A percentile compares a stretch with the other conserved stretches of the same genome.
Evolutionary conservation across 257 asterid species (phyloP).

Genomic region (Solanum clarkiae): DNA sequence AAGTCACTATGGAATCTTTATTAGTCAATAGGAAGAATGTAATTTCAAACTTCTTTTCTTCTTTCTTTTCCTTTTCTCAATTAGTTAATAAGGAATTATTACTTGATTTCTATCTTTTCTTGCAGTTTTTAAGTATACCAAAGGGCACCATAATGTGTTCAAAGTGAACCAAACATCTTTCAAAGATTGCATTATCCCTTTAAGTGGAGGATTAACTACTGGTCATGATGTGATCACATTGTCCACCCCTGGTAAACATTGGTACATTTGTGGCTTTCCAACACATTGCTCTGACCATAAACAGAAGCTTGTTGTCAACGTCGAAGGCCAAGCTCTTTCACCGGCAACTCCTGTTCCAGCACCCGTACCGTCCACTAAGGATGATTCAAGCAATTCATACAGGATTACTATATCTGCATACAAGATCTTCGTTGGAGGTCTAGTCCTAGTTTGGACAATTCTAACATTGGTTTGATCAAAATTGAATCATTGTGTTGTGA

Average conservation of each 20-base stretch:
- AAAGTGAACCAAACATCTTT: conserved; percentile 5
- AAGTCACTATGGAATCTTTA: no score
- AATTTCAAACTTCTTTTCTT: neutral
- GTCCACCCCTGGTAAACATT: neutral
- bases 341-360: neutral
- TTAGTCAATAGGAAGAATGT: neutral
- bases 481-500: neutral
- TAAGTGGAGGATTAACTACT: neutral
- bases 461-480: neutral
- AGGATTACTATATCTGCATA: neutral
- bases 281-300: neutral
- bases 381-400: neutral
- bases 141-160: neutral
- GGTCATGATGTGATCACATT: conserved; percentile 2
- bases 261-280: conserved; percentile 10
- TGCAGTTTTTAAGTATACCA: conserved; percentile 6
- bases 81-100: neutral
- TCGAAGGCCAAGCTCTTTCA: neutral
- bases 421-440: neutral
- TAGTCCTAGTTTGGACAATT: neutral
- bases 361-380: neutral
- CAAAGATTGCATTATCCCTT: neutral
- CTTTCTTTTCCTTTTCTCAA: neutral
- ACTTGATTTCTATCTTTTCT: neutral
- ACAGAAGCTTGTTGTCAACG: conserved; percentile 9